Evolutionary conservation across 371 early-diverging fungal genomes (phyloP), one percentile per base, ranked within the genome.

Genomic region (Cokeromyces recurvatus): DNA sequence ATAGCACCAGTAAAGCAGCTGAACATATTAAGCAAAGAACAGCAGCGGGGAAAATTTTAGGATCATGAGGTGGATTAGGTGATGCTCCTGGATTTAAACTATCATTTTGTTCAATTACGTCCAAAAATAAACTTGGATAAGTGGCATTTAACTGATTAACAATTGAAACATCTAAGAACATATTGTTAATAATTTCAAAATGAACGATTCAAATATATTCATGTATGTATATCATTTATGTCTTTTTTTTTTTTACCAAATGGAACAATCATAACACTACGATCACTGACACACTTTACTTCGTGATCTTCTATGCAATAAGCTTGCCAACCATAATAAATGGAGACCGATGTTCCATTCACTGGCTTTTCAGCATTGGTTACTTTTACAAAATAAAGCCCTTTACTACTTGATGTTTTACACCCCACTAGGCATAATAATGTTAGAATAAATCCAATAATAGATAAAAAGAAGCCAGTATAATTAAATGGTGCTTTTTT

Each of bases 181-280:
- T n/a, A n/a, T 29, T 29, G 29, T 29, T 29, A 29, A 29, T 29
- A n/a, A n/a, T n/a, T n/a, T n/a, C n/a, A n/a, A n/a, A n/a, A n/a
- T n/a, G n/a, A n/a, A n/a, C n/a, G 4, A n/a, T 17, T 16, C 12
- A 31, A 32, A 20, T 31, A 21, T 37, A 43, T 31, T 15, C 3
- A 10, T 1, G 9, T 2, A 16, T 3, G 4, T 17, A 15, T 29
- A 4, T 17, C 4, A n/a, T n/a, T n/a, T n/a, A n/a, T n/a, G n/a
- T n/a, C n/a, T n/a, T n/a, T n/a, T n/a, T n/a, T n/a, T n/a, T 32
- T 6, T 45, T 47, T 65, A 74, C 74, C 70, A 42, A 69, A 69
- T 2, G 74, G 74, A 2, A 69, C 57, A 7, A 62, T 44, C 62
- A 67, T 63, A 20, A 74, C 48, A 21, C 52, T 51, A 25, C 57